phyloP scores from a whole-genome alignment of 2,329 filamentous ascomycete species.

The Trichophyton simii region DNA sequence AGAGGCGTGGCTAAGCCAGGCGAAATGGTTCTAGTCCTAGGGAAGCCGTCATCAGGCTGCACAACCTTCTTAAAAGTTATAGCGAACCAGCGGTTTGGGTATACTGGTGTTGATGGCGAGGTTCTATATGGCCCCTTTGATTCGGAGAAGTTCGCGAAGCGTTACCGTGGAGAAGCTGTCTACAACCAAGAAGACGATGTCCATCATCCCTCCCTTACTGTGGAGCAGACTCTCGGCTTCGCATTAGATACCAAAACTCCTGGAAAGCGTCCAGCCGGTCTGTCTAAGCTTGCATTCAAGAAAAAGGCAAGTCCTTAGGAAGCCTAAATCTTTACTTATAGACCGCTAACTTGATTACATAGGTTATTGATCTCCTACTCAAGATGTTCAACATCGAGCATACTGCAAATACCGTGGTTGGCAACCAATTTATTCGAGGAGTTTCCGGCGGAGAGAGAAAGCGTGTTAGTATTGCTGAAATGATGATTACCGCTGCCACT shows the following conservation, averaged over 20 bases:
- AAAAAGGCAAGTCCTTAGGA: slow-evolving; percentile 33
- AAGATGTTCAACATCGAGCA: slow-evolving; percentile 94
- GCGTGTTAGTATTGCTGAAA: slow-evolving; percentile 71
- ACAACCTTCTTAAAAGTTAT: slow-evolving; percentile 77
- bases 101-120: slow-evolving; percentile 53
- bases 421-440: slow-evolving; percentile 67
- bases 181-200: slow-evolving; percentile 83
- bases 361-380: slow-evolving; percentile 59
- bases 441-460: slow-evolving; percentile 69
- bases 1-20: slow-evolving; percentile 56
- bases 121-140: slow-evolving; percentile 66
- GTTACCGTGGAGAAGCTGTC: slow-evolving; percentile 68
- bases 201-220: slow-evolving; percentile 73
- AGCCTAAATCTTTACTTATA: neutral
- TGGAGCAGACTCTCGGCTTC: slow-evolving; percentile 76
- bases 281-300: slow-evolving; percentile 64
- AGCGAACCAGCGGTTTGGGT: slow-evolving; percentile 69
- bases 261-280: slow-evolving; percentile 61
- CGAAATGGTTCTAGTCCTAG: slow-evolving; percentile 79
- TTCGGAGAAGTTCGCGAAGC: slow-evolving; percentile 53
- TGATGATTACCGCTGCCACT: slow-evolving; percentile 62
- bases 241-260: slow-evolving; percentile 76
- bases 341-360: slow-evolving; percentile 16
- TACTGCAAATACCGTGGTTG: slow-evolving; percentile 71
- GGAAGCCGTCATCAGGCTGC: slow-evolving; percentile 60